Evolutionary conservation across 345 rosid genomes (phyloP).

Genomic region (Bruguiera sexangula): DNA sequence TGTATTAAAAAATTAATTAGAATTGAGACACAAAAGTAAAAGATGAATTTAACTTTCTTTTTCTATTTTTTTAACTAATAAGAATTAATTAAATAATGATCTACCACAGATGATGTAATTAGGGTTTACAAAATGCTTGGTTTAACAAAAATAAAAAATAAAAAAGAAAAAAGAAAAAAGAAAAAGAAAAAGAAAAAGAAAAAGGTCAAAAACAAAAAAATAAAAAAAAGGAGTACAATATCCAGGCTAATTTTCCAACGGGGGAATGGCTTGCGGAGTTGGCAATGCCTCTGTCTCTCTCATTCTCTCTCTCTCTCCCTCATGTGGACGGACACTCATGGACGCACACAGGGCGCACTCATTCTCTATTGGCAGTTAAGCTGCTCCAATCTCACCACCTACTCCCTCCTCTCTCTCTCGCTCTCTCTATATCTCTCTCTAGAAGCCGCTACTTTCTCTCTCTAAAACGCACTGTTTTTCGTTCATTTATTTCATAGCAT

Average conservation of each 20-base stretch:
- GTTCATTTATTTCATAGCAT: conserved; percentile 13
- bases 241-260: not conserved
- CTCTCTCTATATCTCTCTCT: not conserved
- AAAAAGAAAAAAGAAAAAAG: no score
- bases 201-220: no score
- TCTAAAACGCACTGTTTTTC: conserved; percentile 10
- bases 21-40: no score
- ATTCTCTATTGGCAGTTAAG: conserved; percentile 54
- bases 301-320: not conserved
- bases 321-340: not conserved
- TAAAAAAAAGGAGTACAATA: no score
- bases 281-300: conserved; percentile 14
- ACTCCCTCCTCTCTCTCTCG: conserved; percentile 32
- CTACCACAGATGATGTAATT: no score
- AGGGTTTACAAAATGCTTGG: no score
- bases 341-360: conserved; percentile 5
- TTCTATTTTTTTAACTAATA: no score
- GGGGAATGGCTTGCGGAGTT: conserved; percentile 56
- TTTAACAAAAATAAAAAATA: no score
- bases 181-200: no score
- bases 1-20: no score
- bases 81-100: no score
- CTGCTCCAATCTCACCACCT: conserved; percentile 57
- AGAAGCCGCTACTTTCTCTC: not conserved
- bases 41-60: no score